Evolutionary conservation across 1,284 basidiomycete genomes (phyloP).

Genomic region (Naganishia sp.): DNA sequence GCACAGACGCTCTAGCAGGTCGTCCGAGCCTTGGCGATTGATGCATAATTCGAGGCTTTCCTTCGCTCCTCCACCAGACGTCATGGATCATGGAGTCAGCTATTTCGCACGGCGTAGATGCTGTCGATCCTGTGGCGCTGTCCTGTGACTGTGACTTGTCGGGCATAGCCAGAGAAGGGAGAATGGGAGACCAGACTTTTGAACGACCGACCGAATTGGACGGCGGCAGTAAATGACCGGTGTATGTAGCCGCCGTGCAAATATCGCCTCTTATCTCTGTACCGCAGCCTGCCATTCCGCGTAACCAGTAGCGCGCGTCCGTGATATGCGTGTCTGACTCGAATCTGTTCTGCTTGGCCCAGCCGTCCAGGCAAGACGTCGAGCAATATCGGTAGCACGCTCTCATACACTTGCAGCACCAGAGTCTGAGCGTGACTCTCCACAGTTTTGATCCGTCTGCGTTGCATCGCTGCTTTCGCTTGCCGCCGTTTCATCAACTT

Average conservation of each 20-base stretch:
- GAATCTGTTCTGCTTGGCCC: not conserved
- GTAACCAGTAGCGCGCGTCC: not conserved
- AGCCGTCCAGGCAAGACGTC: not conserved
- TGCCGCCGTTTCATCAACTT: not conserved
- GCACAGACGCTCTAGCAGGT: too few species aligned
- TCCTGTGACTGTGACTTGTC: not conserved
- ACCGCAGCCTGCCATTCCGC: not conserved
- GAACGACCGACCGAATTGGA: too few species aligned
- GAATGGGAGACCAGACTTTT: not conserved
- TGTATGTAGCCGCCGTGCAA: not conserved
- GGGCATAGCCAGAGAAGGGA: not conserved
- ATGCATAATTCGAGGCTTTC: too few species aligned
- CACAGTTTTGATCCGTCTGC: not conserved
- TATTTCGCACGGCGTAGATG: not conserved
- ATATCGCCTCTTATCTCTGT: not conserved
- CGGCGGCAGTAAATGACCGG: not conserved
- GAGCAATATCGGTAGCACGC: conserved; percentile 1
- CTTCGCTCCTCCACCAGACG: too few species aligned
- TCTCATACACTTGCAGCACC: not conserved
- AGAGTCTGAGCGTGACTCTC: not conserved
- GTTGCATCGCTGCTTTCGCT: not conserved
- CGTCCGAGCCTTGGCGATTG: too few species aligned
- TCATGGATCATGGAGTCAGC: too few species aligned
- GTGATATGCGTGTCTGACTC: not conserved
- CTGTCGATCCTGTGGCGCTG: not conserved